Conservation (phyloP, 441 rosid species). For the Breynia disticha region DNA sequence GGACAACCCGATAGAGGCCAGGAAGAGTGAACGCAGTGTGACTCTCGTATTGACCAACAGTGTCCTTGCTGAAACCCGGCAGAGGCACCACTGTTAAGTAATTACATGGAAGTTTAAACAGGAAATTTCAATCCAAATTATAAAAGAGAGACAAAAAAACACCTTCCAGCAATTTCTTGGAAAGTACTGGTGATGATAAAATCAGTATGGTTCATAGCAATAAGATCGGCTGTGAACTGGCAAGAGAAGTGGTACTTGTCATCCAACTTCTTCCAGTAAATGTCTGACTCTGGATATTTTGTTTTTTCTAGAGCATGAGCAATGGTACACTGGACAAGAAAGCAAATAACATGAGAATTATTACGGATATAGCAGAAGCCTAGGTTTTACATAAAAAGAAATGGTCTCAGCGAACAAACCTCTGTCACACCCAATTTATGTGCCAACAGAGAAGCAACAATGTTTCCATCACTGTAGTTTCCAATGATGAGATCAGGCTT, state of each 20-base stretch:
- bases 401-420: slow-evolving; percentile 27
- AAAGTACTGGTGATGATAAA: slow-evolving; percentile 96
- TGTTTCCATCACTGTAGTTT: slow-evolving; percentile 94
- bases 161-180: slow-evolving; percentile 99
- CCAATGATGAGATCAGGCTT: slow-evolving; percentile 98
- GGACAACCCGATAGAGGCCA: slow-evolving; percentile 88
- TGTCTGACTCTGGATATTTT: slow-evolving; percentile 86
- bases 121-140: not conserved
- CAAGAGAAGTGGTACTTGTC: slow-evolving; percentile 93
- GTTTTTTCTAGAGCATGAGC: slow-evolving; percentile 97
- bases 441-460: slow-evolving; percentile 82
- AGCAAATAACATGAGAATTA: not conserved
- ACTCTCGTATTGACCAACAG: slow-evolving; percentile 92
- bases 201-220: slow-evolving; percentile 94
- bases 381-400: not conserved
- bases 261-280: slow-evolving; percentile 87
- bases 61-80: slow-evolving; percentile 71
- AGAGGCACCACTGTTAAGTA: not conserved
- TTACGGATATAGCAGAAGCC: not conserved
- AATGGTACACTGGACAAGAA: slow-evolving; percentile 60
- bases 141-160: not conserved
- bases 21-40: slow-evolving; percentile 95
- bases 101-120: not conserved
- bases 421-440: slow-evolving; percentile 91
- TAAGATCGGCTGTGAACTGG: slow-evolving; percentile 90